Percentiles rank a stretch among this genome's conserved stretches.
Conservation (phyloP, 2,329 filamentous ascomycete genomes). For the Botryotinia narcissicola region DNA sequence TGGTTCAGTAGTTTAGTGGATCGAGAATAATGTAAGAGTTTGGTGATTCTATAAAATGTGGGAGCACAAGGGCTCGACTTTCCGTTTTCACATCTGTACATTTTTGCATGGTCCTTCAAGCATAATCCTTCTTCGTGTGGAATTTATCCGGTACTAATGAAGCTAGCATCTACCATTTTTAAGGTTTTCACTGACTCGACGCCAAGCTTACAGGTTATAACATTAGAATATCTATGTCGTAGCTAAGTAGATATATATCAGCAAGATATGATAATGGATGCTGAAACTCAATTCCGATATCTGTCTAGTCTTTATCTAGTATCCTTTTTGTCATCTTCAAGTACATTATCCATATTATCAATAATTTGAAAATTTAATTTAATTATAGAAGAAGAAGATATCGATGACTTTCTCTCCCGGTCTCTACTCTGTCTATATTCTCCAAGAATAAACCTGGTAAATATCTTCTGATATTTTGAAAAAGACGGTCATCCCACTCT, state of each 20-base stretch:
- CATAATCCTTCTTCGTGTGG: constrained; percentile 1
- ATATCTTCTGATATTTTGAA: too few species aligned
- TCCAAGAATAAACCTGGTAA: neutral
- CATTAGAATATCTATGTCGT: neutral
- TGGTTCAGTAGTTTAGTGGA: constrained; percentile 14
- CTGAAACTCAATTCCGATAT: neutral
- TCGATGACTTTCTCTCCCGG: neutral
- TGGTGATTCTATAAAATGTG: neutral
- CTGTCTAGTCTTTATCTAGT: neutral
- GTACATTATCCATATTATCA: neutral
- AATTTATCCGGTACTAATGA: neutral
- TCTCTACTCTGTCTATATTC: neutral
- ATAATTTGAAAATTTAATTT: neutral
- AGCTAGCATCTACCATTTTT: neutral
- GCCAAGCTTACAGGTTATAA: too few species aligned
- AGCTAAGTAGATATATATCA: neutral
- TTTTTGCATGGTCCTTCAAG: neutral
- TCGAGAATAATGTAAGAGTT: neutral
- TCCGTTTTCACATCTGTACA: neutral
- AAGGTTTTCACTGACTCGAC: neutral
- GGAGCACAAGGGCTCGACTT: constrained; percentile 6
- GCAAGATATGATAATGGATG: neutral
- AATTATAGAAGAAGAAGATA: neutral
- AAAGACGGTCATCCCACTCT: neutral
- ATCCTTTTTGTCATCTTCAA: neutral